Base-by-base conservation (phyloP, 2,329 filamentous ascomycete genomes). In the Fusarium redolens region DNA sequence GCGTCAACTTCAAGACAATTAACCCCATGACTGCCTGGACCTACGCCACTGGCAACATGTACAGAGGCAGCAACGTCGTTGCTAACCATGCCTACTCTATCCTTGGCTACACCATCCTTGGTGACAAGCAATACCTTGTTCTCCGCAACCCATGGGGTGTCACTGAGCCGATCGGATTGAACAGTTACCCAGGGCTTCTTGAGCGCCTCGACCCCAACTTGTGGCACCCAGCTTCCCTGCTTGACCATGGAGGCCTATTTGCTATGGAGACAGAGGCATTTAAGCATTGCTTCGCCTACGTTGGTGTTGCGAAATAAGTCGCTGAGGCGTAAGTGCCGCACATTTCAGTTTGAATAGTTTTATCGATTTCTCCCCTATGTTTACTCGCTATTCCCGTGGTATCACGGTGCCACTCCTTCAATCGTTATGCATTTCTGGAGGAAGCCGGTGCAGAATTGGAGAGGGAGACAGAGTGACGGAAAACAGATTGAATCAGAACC, bases 21-120 rank as follows among this genome's bases (percentile, higher is more conserved):
- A 81, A 79, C 75, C 83, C 83, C 33, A 83, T 84, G 81, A 77
- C 77, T 7, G 82, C 82, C 31, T 85, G 77, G 76, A 85, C 83
- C 40, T 79, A 83, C 70, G 82, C 83, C 54, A 81, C 82, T 7
- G 79, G 79, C 72, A 70, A 74, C 47, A 76, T 75, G 64, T 85
- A 79, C 77, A 78, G 79, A 64, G 83, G 83, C 58, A 78, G 79
- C 78, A 84, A 85, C 75, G 72, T 85, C 15, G 83, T 84, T 10
- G 83, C 82, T 65, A 85, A 84, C 79, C 83, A 85, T 74, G 83
- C 83, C 58, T 85, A 85, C 80, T 83, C 82, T 38, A 78, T 85
- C 17, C 81, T 83, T 22, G 82, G 82, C 18, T 83, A 79, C 77
- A 77, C 79, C 47, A 73, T 78, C 56, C 68, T 79, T 50, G 83